Percentiles rank a stretch among this genome's conserved stretches.
phyloP scores from a whole-genome alignment of 768 basidiomycete genomes.

The Lactarius evosmus region DNA sequence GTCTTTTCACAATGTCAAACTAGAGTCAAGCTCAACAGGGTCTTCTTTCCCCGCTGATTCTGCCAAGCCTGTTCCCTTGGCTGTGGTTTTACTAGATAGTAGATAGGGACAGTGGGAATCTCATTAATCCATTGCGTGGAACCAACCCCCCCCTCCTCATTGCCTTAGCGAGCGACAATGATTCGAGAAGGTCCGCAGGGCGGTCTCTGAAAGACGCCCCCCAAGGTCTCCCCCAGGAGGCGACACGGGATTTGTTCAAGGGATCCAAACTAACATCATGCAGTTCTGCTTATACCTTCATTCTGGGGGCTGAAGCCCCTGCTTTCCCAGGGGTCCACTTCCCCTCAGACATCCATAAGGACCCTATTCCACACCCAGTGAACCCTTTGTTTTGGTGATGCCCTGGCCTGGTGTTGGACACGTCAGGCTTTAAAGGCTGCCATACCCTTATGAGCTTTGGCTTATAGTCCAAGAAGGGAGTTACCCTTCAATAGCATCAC shows the following conservation, averaged over 20 bases:
- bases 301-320: no score
- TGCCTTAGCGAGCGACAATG: not conserved
- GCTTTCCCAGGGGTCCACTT: no score
- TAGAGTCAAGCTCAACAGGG: slow-evolving; percentile 85
- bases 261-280: no score
- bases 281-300: no score
- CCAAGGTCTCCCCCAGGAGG: not conserved
- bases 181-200: not conserved
- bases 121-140: slow-evolving; percentile 41
- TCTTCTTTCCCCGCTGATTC: slow-evolving; percentile 69
- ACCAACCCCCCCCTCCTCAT: not conserved
- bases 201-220: not conserved
- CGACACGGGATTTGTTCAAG: not conserved
- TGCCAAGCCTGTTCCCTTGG: slow-evolving; percentile 34
- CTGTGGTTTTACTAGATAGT: slow-evolving; percentile 49
- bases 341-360: no score
- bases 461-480: no score
- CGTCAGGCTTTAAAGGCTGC: no score
- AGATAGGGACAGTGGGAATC: slow-evolving; percentile 47
- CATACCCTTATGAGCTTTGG: no score
- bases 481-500: no score
- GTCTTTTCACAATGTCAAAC: slow-evolving; percentile 84
- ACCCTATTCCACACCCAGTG: no score
- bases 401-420: no score
- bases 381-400: no score